phyloP scores from a whole-genome alignment of 371 early-diverging fungal species.

The Paraphysoderma sedebokerense region DNA sequence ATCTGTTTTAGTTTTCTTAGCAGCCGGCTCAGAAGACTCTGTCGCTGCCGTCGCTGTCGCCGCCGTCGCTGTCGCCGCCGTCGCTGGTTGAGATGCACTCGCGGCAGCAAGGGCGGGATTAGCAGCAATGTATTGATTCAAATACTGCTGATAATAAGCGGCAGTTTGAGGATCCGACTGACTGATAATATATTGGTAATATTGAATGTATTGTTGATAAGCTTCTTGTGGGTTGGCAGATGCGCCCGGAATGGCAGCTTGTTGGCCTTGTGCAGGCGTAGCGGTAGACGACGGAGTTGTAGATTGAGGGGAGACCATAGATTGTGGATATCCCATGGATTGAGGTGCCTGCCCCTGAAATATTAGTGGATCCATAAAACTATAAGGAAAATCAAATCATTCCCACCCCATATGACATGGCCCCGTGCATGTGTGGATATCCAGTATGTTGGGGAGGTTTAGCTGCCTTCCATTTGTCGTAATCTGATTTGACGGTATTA shows the following conservation, averaged over 20 bases:
- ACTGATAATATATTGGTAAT: too few species aligned
- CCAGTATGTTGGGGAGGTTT: background rate
- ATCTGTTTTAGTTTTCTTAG: too few species aligned
- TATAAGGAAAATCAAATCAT: background rate
- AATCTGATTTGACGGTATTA: slow-evolving; percentile 51
- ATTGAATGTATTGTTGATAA: background rate
- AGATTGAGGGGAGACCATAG: too few species aligned
- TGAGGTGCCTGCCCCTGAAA: too few species aligned
- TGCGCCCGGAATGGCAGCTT: background rate
- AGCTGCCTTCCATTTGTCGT: slow-evolving; percentile 31
- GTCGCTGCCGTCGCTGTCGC: background rate
- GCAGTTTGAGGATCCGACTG: too few species aligned
- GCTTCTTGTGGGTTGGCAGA: background rate
- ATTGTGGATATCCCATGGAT: too few species aligned
- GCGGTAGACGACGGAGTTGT: too few species aligned
- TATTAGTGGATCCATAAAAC: background rate
- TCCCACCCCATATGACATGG: background rate
- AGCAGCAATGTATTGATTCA: slow-evolving; percentile 9
- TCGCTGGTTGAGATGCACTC: slow-evolving; percentile 5
- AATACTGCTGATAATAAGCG: too few species aligned
- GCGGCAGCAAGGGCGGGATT: slow-evolving; percentile 13
- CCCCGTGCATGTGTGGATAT: background rate
- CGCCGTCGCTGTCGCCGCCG: background rate
- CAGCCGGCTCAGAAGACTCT: background rate
- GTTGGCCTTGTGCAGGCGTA: background rate